phyloP scores from a whole-genome alignment of 192 early-diverging fungal genomes.

The Umbelopsis isabellina region DNA sequence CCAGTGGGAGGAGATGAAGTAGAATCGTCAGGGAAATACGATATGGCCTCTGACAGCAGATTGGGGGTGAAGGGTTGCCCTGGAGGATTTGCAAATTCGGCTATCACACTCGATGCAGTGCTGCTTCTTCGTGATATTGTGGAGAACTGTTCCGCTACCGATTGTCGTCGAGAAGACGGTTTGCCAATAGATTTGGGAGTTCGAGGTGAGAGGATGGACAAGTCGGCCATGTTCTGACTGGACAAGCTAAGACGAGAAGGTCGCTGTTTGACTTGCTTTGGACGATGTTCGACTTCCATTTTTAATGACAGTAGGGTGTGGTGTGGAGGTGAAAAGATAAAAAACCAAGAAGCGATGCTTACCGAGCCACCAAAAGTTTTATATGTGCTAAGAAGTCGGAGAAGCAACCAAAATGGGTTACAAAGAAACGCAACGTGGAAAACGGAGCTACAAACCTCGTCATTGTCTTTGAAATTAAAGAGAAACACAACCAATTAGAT shows the following conservation, averaged over 20 bases:
- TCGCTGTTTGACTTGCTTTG: constrained; percentile 25
- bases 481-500: constrained; percentile 12
- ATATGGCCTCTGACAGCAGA: not conserved
- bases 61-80: constrained; percentile 2
- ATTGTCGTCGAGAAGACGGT: constrained; percentile 28
- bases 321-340: not conserved
- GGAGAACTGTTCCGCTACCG: constrained; percentile 14
- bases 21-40: constrained; percentile 12
- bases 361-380: not conserved
- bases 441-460: not conserved
- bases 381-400: not conserved
- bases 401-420: not conserved
- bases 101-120: not conserved
- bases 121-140: constrained; percentile 7
- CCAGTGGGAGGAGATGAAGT: not conserved
- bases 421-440: not conserved
- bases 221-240: constrained; percentile 6
- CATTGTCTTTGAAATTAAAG: constrained; percentile 22
- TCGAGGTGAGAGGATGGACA: constrained; percentile 24
- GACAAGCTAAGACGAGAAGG: constrained; percentile 40
- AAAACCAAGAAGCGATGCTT: not conserved
- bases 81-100: not conserved
- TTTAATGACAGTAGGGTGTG: not conserved
- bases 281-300: constrained; percentile 22
- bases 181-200: constrained; percentile 41